These are phyloP conservation scores for Ceratocystis papillata DNA, from an alignment of 2,329 filamentous ascomycete species.

Conservation along the genomic window DNA sequence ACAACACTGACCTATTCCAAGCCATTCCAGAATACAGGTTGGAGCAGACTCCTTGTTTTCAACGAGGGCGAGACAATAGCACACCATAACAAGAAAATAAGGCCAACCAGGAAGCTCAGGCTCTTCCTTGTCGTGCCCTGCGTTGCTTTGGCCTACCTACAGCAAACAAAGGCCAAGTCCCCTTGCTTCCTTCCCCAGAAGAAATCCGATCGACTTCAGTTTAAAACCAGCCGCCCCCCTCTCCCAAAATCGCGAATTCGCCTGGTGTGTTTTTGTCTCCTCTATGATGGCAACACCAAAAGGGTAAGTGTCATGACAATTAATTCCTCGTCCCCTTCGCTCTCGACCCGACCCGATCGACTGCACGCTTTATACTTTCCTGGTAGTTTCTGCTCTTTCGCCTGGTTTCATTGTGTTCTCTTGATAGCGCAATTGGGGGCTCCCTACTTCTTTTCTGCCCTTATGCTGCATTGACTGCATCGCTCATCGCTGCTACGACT, in stretches of 20 bases:
- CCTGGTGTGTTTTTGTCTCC: slow-evolving; percentile 13
- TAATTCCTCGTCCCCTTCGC: slow-evolving; percentile 11
- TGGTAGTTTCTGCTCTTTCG: background rate
- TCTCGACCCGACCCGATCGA: background rate
- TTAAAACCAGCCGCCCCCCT: slow-evolving; percentile 21
- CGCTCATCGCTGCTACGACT: background rate
- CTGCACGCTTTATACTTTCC: background rate
- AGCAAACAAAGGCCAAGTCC: background rate
- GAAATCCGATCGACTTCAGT: slow-evolving; percentile 10
- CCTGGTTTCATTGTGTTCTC: background rate
- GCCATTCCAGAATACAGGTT: background rate
- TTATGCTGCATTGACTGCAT: background rate
- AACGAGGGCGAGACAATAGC: background rate
- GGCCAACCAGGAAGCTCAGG: background rate
- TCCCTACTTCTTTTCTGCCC: background rate
- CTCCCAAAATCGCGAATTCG: slow-evolving; percentile 19
- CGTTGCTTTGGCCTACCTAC: background rate
- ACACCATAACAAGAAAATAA: background rate
- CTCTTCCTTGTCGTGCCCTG: background rate
- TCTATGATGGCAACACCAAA: slow-evolving; percentile 23
- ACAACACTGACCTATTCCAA: slow-evolving; percentile 5
- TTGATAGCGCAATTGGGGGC: background rate
- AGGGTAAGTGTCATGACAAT: slow-evolving; percentile 18
- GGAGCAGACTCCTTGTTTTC: slow-evolving; percentile 1
- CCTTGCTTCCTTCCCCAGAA: slow-evolving; percentile 6